Evolutionary conservation across 2,329 filamentous ascomycete genomes (phyloP), one percentile per base, ranked within the genome.

Genomic region (Cladosporium sp.): DNA sequence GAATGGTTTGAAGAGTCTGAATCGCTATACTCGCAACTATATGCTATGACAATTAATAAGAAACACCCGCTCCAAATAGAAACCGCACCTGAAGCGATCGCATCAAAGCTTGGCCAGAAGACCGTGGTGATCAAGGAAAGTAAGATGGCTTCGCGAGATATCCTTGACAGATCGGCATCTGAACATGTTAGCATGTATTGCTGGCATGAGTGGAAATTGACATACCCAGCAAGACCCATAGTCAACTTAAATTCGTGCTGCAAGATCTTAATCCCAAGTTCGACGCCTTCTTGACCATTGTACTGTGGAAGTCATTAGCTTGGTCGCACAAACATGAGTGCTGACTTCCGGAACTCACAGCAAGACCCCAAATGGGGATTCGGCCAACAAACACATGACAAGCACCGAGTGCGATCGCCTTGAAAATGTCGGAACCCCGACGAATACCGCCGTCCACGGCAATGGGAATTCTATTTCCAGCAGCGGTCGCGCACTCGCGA

Each of bases 361-460:
- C 49, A 13, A 54, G 18, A 7, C 52, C 52, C 52, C 52, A 54
- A 3, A 54, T 43, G 1, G 50, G 48, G 11, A 49, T 49, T 7
- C 52, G 38, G 3, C 52, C 53, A 38, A 53, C 32, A 76, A 76
- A 57, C 15, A 50, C 51, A 35, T 53, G 56, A 18, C 73, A 63
- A 0, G 74, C 75, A 2, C 74, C 75, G 1, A 78, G 60, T 1
- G 72, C 71, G 2, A 78, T 60, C 1, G 78, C 78, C 61, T 81
- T 80, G 63, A 81, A 74, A 7, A 79, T 69, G 58, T 81, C 78
- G 0, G 71, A 73, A 0, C 76, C 78, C 13, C 73, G 71, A 39
- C 78, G 59, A 32, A 81, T 73, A 1, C 78, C 78, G 11, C 71
- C 75, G 58, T 85, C 83, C 12, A 85, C 76, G 32, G 84, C 72